phyloP scores from a whole-genome alignment of 805 yeast species.

The Yamadazyma akitaensis region DNA sequence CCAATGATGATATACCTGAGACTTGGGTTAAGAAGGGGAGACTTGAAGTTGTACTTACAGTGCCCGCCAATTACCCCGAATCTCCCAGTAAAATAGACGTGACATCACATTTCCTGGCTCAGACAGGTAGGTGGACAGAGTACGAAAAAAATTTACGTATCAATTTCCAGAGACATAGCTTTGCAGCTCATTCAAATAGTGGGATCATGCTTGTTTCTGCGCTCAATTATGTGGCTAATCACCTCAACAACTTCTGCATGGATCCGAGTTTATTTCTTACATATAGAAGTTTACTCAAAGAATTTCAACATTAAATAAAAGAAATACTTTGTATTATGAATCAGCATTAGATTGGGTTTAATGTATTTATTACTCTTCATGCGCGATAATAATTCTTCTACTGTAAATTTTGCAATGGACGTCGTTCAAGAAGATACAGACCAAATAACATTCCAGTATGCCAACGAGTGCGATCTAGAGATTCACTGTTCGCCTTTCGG shows the following conservation, averaged over 20 bases:
- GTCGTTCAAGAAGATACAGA: conserved; percentile 9
- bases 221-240: conserved; percentile 31
- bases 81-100: conserved; percentile 19
- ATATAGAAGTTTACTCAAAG: conserved; percentile 7
- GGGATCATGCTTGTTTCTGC: conserved; percentile 21
- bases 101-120: conserved; percentile 28
- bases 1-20: conserved; percentile 20
- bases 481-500: conserved; percentile 59
- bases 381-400: not conserved
- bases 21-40: conserved; percentile 25
- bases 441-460: conserved; percentile 33
- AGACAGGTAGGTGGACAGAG: conserved; percentile 12
- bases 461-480: conserved; percentile 51
- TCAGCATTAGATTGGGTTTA: no score
- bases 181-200: conserved; percentile 7
- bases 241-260: conserved; percentile 21
- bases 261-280: conserved; percentile 9
- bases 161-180: conserved; percentile 20
- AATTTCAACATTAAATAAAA: not conserved
- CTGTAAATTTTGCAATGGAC: conserved; percentile 5
- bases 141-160: conserved; percentile 26
- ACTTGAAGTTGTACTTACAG: conserved; percentile 29
- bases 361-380: no score
- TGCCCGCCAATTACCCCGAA: conserved; percentile 36
- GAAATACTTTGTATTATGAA: not conserved